A percentile compares a stretch with the other conserved stretches of the same genome.
These are phyloP conservation scores for Kalmanozyma brasiliensis DNA, from an alignment of 1,284 basidiomycete species.

Conservation along the genomic window DNA sequence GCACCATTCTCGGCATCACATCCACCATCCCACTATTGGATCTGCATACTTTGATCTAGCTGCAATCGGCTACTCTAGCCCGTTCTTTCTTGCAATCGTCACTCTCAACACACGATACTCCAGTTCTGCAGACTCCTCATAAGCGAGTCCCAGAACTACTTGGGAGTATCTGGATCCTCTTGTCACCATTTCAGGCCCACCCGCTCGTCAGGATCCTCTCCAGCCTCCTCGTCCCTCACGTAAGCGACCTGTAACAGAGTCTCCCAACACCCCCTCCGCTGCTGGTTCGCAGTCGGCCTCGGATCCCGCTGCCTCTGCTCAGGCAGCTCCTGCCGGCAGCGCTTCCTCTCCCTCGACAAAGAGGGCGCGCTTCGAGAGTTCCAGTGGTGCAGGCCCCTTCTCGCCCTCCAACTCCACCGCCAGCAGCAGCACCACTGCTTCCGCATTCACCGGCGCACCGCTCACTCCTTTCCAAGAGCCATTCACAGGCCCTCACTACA, in stretches of 20 bases:
- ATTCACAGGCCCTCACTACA: constrained; percentile 31
- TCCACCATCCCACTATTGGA: too few species aligned
- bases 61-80: too few species aligned
- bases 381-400: constrained; percentile 18
- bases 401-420: constrained; percentile 7
- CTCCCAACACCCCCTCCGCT: constrained; percentile 4
- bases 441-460: background rate
- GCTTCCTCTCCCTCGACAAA: constrained; percentile 27
- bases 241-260: constrained; percentile 37
- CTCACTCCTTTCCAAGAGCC: constrained; percentile 28
- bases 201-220: constrained; percentile 17
- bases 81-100: too few species aligned
- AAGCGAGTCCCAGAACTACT: constrained; percentile 23
- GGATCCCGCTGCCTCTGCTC: constrained; percentile 1
- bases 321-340: constrained; percentile 25
- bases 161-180: constrained; percentile 27
- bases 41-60: too few species aligned
- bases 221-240: constrained; percentile 35
- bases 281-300: constrained; percentile 10
- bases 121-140: constrained; percentile 28
- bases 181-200: constrained; percentile 42
- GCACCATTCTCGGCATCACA: too few species aligned
- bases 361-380: constrained; percentile 44
- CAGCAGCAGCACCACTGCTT: too few species aligned
- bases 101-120: constrained; percentile 26